phyloP scores from a whole-genome alignment of 2,329 filamentous ascomycete genomes.

The Curvularia sp. region DNA sequence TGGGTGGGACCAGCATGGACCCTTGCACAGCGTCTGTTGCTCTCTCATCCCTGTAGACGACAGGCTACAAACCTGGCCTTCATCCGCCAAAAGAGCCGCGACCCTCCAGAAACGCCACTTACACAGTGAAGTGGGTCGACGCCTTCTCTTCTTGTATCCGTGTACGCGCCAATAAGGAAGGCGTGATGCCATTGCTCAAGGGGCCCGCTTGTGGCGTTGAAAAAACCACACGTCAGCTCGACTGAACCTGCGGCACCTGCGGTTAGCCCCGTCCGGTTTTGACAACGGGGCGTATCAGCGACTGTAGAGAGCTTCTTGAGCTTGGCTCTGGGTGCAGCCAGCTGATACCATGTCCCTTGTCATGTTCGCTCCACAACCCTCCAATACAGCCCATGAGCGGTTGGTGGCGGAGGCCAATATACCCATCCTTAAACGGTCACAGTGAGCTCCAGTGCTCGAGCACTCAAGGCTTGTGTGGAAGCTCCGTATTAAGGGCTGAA shows the following conservation, averaged over 20 bases:
- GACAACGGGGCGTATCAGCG: constrained; percentile 1
- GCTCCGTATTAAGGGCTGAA: neutral
- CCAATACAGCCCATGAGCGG: neutral
- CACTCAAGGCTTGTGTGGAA: neutral
- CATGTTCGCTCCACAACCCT: constrained; percentile 5
- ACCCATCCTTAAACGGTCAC: neutral
- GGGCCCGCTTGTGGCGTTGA: constrained; percentile 13
- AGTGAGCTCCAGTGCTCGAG: neutral
- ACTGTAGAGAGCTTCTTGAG: neutral
- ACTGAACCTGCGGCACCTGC: constrained; percentile 13
- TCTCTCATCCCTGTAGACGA: neutral
- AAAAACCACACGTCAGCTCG: constrained; percentile 14
- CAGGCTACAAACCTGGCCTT: constrained; percentile 4
- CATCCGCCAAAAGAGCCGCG: constrained; percentile 7
- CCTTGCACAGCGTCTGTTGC: constrained; percentile 7
- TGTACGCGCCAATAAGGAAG: neutral
- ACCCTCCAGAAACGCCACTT: constrained; percentile 6
- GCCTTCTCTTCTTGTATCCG: constrained; percentile 3
- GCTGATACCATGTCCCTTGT: constrained; percentile 7
- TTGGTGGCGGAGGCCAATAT: constrained; percentile 6
- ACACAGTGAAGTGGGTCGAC: constrained; percentile 7
- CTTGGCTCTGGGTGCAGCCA: neutral
- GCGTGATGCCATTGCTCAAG: constrained; percentile 18
- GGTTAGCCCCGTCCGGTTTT: constrained; percentile 2
- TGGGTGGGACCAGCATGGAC: neutral